These are phyloP conservation scores for Acacia crassicarpa DNA, from an alignment of 306 rosid species.

Conservation along the genomic window DNA sequence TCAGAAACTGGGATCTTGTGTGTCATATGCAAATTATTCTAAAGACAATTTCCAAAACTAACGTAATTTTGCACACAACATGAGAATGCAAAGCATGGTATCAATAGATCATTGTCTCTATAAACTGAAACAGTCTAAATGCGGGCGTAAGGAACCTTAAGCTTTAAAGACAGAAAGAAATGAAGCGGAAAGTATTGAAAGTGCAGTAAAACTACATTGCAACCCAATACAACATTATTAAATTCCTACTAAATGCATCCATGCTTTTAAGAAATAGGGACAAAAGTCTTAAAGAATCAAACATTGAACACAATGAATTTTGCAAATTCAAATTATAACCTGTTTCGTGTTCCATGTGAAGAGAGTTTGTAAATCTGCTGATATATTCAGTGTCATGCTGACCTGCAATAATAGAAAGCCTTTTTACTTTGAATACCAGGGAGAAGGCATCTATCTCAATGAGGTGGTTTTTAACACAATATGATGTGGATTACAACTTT, in stretches of 20 bases:
- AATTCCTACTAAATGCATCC: neutral
- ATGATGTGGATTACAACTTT: neutral
- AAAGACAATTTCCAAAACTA: neutral
- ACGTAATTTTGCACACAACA: neutral
- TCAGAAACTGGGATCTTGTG: slow-evolving; percentile 5
- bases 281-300: neutral
- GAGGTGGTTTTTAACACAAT: slow-evolving; percentile 8
- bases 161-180: neutral
- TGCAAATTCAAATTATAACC: slow-evolving; percentile 48
- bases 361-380: slow-evolving; percentile 90
- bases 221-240: neutral
- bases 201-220: slow-evolving; percentile 3
- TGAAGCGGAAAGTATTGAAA: neutral
- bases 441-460: slow-evolving; percentile 7
- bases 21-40: neutral
- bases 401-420: slow-evolving; percentile 56
- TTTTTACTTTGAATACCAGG: slow-evolving; percentile 7
- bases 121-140: slow-evolving; percentile 13
- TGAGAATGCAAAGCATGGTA: slow-evolving; percentile 4
- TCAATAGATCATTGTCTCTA: neutral
- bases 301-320: neutral
- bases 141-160: neutral
- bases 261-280: slow-evolving; percentile 7
- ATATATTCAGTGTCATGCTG: slow-evolving; percentile 80
- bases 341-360: slow-evolving; percentile 99